These are phyloP conservation scores for Zizania latifolia DNA, from an alignment of 176 grass and related monocot species.

Conservation along the genomic window DNA sequence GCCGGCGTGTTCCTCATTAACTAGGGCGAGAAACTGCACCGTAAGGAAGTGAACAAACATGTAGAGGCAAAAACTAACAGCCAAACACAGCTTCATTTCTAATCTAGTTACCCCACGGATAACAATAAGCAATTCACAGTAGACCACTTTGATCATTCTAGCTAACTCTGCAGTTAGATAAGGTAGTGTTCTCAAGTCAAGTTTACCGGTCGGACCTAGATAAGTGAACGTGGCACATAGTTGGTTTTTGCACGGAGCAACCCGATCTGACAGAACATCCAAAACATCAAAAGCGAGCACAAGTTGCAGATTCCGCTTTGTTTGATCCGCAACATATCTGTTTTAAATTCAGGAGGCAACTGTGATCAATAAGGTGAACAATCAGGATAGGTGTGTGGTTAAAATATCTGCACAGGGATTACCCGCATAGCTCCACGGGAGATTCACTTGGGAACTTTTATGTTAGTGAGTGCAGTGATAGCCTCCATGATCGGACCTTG, in stretches of 20 bases:
- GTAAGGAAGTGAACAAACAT: not conserved
- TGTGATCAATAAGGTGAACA: not conserved
- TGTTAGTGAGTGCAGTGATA: slow-evolving; percentile 40
- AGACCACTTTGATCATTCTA: slow-evolving; percentile 14
- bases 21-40: not conserved
- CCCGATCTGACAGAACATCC: not conserved
- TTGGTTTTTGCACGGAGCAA: not conserved
- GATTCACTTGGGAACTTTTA: slow-evolving; percentile 57
- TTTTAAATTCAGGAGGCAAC: not conserved
- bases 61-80: not conserved
- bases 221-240: not conserved
- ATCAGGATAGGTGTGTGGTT: slow-evolving; percentile 2
- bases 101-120: not conserved
- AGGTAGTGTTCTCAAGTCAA: not conserved
- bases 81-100: not conserved
- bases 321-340: slow-evolving; percentile 18
- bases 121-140: slow-evolving; percentile 2
- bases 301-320: not conserved
- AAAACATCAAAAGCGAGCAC: not conserved
- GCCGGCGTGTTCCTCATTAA: slow-evolving; percentile 83
- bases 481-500: slow-evolving; percentile 58
- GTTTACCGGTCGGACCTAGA: not conserved
- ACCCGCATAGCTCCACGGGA: slow-evolving; percentile 10
- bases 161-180: slow-evolving; percentile 20
- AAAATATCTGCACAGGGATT: not conserved